Evolutionary conservation across 2,329 filamentous ascomycete species (phyloP), one percentile per base, ranked within the genome.

Genomic region (Aureobasidium pullulans): DNA sequence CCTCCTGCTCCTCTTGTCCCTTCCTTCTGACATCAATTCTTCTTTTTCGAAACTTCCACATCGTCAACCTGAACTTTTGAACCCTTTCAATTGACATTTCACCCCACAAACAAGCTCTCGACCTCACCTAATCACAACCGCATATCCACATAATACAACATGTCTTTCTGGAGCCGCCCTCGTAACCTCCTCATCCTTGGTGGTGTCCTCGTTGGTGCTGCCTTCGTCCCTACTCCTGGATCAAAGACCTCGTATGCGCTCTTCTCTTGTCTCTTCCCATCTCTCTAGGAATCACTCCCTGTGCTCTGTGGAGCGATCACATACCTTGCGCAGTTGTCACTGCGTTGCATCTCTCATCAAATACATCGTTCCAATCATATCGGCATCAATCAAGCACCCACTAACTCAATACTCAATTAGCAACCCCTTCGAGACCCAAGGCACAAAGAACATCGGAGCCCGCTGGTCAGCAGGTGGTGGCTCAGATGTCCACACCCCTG

Each of bases 391-490:
- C 9, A n/a, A 34, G 6, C 52, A 9, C 6, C 28, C 28, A 19
- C 49, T 53, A 15, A 53, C 49, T 15, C 13, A 4, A n/a, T 7
- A 5, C 23, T 23, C 13, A 44, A 6, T 44, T 15, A 65, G 65
- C 34, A 66, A 69, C 54, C 61, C 66, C 7, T 69, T 73, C 61
- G 64, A 72, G 52, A 73, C 71, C 3, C 69, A 66, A 36, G 71
- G 65, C 49, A 65, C 68, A 15, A 66, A 71, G 61, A 69, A 69
- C 62, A 67, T 74, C 23, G 69, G 64, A 46, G 64, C 71, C 58
- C 62, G 69, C 42, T 71, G 66, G 56, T 69, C 71, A 7, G 61
- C 67, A 37, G 71, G 67, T 8, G 72, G 72, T 29, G 72, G 67
- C 7, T 65, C 66, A 32, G 65, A 66, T 44, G 72, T 67, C 34